Base-by-base conservation (phyloP, 73 alveolate genomes). In the Stentor roeselii region DNA sequence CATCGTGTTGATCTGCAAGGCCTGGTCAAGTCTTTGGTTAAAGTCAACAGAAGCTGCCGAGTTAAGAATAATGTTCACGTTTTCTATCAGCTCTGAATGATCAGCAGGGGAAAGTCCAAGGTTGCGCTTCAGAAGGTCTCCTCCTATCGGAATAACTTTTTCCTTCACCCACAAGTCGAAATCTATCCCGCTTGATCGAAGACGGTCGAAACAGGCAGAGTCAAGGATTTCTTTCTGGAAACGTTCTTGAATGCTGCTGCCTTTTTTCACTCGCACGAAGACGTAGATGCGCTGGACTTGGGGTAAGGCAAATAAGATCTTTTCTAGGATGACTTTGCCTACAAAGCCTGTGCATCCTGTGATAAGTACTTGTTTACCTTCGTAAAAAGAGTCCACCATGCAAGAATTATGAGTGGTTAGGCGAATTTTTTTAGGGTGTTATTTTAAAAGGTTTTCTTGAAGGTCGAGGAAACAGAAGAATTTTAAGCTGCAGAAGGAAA, bases 341-440 rank as follows among this genome's bases (percentile, higher is more conserved):
- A 93, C 86, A 84, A 93, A 93, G 27, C 98, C 98, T 15, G 97
- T 90, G 75, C 90, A 83, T 39, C 97, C 97, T 6, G 97, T 92
- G 36, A 92, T 42, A 32, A 92, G 88, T 15, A 92, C 60, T 31
- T 76, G 36, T 76, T 92, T 90, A 75, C 75, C 87, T 59, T 74
- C 77, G 59, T 87, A 92, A 77, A 60, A 90, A 34, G 83, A 59
- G 86, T 84, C 80, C 21, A 67, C 80, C 80, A 67, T 67, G 30
- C 67, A 21, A 6, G 30, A 11, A 11, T 6, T 50, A 50, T 50
- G 6, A 50, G 6, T 50, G 21, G 6, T 50, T 11, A 50, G 21
- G 6, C 67, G 21, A 21, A 50, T 50, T 50, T 50, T 50, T n/a
- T n/a, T n/a, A n/a, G n/a, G n/a, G n/a, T n/a, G n/a, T n/a, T n/a